Evolutionary conservation across 176 grass and related monocot species (phyloP), one percentile per base, ranked within the genome.

Genomic region (Oryza punctata): DNA sequence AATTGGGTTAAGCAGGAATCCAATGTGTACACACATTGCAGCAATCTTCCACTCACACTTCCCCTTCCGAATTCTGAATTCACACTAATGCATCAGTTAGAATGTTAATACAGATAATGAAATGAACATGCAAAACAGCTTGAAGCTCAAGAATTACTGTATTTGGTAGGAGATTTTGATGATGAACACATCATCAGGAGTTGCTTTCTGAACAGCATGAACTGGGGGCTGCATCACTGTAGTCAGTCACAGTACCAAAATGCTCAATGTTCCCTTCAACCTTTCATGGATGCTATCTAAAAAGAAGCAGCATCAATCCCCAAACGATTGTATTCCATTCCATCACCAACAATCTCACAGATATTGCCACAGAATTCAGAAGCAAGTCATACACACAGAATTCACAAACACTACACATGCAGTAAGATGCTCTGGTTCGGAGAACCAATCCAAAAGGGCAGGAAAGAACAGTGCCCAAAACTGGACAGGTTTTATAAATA

Each of bases 381-480:
- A 57, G 65, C 30, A 43, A 72, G 33, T 35, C 5, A 35, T 5
- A 64, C 19, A 25, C 59, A 45, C 37, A 35, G 2, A 75, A 24
- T 37, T 73, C 71, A 63, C 40, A 18, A 64, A 81, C 82, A 70
- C 72, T 12, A 67, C 73, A 86, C 78, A 86, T 82, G 78, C 67
- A 68, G 84, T 64, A 79, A 78, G 79, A 90, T 86, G 76, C 63
- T 70, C 13, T 78, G 37, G 73, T 82, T 82, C 75, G 41, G 74
- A 78, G 74, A 90, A 82, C 44, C 79, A n/a, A 47, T 27, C 16
- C 71, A 26, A 76, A 81, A 81, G 50, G 47, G 69, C 33, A 81
- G n/a, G 49, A 35, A 35, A 35, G 33, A 47, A 21, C 85, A 60
- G 15, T 2, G 15, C 67, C 45, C n/a, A 73, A 67, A 82, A 18